These are phyloP conservation scores for Ceratobasidium sp. DNA, from an alignment of 1,284 basidiomycete genomes.

Conservation along the genomic window DNA sequence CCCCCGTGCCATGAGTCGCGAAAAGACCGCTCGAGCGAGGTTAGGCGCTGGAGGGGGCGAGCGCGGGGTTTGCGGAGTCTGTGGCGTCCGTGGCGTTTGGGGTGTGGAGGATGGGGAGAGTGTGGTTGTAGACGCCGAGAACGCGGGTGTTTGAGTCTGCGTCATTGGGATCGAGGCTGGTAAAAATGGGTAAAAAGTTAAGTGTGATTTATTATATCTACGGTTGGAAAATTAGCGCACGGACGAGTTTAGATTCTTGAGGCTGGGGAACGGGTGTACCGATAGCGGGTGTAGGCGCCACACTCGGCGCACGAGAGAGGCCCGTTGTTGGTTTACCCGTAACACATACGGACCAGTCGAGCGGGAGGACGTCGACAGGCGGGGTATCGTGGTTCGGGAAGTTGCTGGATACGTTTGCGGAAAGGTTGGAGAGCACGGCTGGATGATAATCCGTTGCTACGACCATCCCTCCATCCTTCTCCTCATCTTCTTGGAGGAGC, in stretches of 20 bases:
- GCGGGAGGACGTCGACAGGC: conserved; percentile 60
- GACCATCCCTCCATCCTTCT: conserved; percentile 58
- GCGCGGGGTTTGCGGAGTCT: conserved; percentile 28
- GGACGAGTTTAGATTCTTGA: not conserved
- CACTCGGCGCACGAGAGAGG: conserved; percentile 37
- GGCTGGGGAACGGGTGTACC: conserved; percentile 22
- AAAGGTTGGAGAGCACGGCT: conserved; percentile 79
- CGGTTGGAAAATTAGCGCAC: not conserved
- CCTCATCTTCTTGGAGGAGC: conserved; percentile 57
- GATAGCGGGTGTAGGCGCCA: conserved; percentile 19
- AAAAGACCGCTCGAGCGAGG: conserved; percentile 41
- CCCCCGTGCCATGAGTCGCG: conserved; percentile 31
- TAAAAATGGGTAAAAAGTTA: not conserved
- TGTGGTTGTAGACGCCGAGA: not conserved
- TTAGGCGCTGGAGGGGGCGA: conserved; percentile 34
- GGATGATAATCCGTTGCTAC: conserved; percentile 86
- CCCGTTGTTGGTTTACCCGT: conserved; percentile 33
- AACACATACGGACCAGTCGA: conserved; percentile 79
- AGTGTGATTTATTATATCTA: not conserved
- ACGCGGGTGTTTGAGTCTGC: not conserved
- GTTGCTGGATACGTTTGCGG: conserved; percentile 74
- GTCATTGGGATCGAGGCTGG: not conserved
- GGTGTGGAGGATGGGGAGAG: conserved; percentile 26
- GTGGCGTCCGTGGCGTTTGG: conserved; percentile 31
- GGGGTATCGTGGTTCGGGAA: conserved; percentile 57